Evolutionary conservation across 1,284 basidiomycete genomes (phyloP), one percentile per base, ranked within the genome.

Genomic region (Apiotrichum gamsii): DNA sequence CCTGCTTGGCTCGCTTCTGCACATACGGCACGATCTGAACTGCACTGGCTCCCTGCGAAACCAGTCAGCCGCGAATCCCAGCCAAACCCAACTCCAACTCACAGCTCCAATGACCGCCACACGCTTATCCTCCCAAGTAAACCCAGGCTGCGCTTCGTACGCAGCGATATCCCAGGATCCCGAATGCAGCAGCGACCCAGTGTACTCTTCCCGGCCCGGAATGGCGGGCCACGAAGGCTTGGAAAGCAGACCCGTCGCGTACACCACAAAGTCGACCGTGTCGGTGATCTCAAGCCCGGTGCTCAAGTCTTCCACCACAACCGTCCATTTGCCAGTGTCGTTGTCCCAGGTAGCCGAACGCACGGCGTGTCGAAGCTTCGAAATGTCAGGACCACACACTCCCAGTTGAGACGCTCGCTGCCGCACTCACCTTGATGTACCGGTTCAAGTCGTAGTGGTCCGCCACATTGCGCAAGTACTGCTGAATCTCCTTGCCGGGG

Each of bases 261-360:
- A 65, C 32, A 69, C 51, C 32, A 69, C 54, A 39, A 67, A 52
- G 44, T 69, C 62, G 28, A 53, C 56, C n/a, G 31, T 31, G 36
- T 67, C 65, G 11, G 43, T 45, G 10, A 47, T 42, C 21, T 6
- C 19, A 10, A 42, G n/a, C 1, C 54, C 57, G 1, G 21, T 21
- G n/a, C 45, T 44, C 4, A 36, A 31, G 6, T 48, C 34, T 4
- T 24, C 14, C 19, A 67, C 38, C 6, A 28, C 44, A 20, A 69
- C 33, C 18, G 53, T 45, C 66, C 66, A 69, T 44, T 66, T 49
- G 30, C 45, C 45, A n/a, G 21, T n/a, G 13, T 50, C 50, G 13
- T 54, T 55, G 43, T 58, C 47, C 64, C 65, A 69, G 5, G 8
- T 8, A 3, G 39, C 39, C 5, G 16, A 16, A 8, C 10, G n/a